Evolutionary conservation across 257 asterid species (phyloP).

Genomic region (Ophiorrhiza pumila): DNA sequence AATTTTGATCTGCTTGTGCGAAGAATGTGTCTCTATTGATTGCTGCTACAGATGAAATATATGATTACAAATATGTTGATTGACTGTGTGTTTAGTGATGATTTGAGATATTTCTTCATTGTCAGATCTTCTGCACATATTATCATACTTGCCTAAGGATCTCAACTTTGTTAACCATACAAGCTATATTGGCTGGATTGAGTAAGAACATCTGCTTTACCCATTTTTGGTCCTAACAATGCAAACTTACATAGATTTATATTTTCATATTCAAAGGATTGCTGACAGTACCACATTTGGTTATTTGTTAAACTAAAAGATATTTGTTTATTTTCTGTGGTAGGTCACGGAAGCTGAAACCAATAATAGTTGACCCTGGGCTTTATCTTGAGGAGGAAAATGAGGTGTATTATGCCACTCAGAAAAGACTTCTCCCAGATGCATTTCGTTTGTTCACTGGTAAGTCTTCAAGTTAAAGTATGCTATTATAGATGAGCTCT

Average conservation of each 20-base stretch:
- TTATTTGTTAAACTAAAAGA: neutral
- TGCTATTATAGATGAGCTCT: neutral
- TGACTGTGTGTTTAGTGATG: neutral
- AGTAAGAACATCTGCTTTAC: constrained; percentile 48
- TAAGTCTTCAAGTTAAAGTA: constrained; percentile 18
- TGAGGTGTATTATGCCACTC: constrained; percentile 79
- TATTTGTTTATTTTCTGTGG: neutral
- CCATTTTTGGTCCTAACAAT: neutral
- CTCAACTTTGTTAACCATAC: constrained; percentile 88
- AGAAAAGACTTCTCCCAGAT: constrained; percentile 76
- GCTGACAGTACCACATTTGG: neutral
- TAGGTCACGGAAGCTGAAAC: constrained; percentile 77
- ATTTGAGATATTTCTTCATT: constrained; percentile 21
- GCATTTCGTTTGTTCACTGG: constrained; percentile 80
- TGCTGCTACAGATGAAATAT: neutral
- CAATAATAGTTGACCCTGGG: constrained; percentile 88
- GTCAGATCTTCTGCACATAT: constrained; percentile 92
- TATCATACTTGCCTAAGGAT: constrained; percentile 81
- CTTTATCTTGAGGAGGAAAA: constrained; percentile 58
- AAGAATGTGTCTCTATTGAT: neutral
- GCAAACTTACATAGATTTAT: neutral
- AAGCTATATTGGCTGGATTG: constrained; percentile 96
- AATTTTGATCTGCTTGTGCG: neutral
- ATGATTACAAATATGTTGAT: neutral
- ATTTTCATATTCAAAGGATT: neutral